These are phyloP conservation scores for Arachis monticola DNA, from an alignment of 331 rosid genomes.

Conservation along the genomic window DNA sequence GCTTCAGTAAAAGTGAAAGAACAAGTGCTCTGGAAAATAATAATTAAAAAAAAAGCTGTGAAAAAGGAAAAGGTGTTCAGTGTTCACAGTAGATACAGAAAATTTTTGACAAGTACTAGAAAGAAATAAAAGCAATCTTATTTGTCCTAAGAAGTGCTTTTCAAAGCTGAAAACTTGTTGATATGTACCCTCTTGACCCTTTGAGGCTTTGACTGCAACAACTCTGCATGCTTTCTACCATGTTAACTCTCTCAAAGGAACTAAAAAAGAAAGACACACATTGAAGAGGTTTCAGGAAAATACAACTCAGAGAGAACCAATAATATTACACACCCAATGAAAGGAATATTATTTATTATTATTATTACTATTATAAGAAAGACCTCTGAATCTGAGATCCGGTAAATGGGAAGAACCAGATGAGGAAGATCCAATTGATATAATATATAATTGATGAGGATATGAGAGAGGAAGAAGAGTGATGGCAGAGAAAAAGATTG, in stretches of 20 bases:
- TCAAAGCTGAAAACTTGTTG: constrained; percentile 20
- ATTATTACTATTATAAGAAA: too few relatives aligned
- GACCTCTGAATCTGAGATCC: constrained; percentile 49
- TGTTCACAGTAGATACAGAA: background rate
- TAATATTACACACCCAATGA: background rate
- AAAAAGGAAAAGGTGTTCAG: constrained; percentile 6
- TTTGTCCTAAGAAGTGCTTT: constrained; percentile 23
- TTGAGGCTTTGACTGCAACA: constrained; percentile 10
- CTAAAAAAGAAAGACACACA: background rate
- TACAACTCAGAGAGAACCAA: background rate
- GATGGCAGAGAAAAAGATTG: constrained; percentile 32
- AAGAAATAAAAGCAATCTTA: constrained; percentile 28
- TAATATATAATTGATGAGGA: constrained; percentile 3
- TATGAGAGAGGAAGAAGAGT: constrained; percentile 4
- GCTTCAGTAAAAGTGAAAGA: constrained; percentile 10
- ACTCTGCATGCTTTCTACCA: constrained; percentile 2
- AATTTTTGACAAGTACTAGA: constrained; percentile 1
- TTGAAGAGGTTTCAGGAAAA: background rate
- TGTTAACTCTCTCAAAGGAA: constrained; percentile 3
- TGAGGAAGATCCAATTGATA: constrained; percentile 35
- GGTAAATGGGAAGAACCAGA: constrained; percentile 16
- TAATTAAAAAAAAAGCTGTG: background rate
- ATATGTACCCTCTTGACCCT: constrained; percentile 4
- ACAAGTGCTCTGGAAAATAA: background rate
- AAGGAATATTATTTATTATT: background rate